Percentiles rank a stretch among this genome's conserved stretches.
These are phyloP conservation scores for Leishmania amazonensis DNA, from an alignment of 208 protist genomes.

Conservation along the genomic window DNA sequence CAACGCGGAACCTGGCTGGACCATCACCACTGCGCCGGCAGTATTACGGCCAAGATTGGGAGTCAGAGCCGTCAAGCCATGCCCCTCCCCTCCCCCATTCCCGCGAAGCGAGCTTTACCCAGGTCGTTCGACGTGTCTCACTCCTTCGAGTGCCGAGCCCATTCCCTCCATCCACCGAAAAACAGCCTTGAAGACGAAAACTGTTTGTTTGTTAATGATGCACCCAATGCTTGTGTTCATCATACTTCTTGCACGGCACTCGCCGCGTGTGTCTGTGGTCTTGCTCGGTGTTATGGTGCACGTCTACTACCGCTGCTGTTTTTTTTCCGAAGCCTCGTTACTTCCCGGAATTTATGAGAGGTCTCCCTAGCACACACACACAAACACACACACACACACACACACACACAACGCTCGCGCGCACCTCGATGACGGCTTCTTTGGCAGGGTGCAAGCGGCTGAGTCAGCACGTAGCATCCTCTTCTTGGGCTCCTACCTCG, in stretches of 20 bases:
- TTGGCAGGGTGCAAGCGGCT: background rate
- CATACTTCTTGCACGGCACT: background rate
- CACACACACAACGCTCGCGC: background rate
- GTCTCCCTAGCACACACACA: too few species aligned
- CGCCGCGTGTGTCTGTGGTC: background rate
- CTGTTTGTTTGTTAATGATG: too few species aligned
- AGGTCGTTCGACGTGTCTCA: conserved; percentile 9
- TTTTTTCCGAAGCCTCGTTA: background rate
- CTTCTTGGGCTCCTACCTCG: background rate
- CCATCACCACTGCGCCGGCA: background rate
- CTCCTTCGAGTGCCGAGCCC: conserved; percentile 14
- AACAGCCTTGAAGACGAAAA: background rate
- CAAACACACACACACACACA: too few species aligned
- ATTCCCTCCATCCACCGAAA: background rate
- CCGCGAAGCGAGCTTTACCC: conserved; percentile 6
- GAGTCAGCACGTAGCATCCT: background rate
- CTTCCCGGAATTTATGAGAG: background rate
- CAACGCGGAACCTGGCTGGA: conserved; percentile 11
- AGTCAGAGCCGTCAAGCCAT: too few species aligned
- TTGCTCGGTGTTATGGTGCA: background rate
- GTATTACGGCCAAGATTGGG: background rate
- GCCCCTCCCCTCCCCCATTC: background rate
- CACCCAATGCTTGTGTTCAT: background rate
- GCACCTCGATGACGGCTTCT: background rate
- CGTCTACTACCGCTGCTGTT: background rate